Evolutionary conservation across 306 rosid genomes (phyloP).

Genomic region (Heteromeles arbutifolia): DNA sequence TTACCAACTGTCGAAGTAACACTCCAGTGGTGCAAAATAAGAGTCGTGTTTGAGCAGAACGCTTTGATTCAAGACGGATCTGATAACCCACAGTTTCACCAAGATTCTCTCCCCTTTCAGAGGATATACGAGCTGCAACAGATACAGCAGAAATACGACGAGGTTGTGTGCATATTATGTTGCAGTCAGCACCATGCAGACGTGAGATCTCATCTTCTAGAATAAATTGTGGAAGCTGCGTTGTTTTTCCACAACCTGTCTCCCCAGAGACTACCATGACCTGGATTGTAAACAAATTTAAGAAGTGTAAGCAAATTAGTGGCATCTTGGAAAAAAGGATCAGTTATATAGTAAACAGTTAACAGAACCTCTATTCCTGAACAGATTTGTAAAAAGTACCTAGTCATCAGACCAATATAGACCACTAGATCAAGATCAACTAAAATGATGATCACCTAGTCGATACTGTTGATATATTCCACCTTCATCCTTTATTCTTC

Average conservation of each 20-base stretch:
- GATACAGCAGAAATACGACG: conserved; percentile 97
- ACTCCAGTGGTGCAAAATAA: conserved; percentile 98
- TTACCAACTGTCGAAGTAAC: conserved; percentile 85
- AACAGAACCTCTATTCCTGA: background rate
- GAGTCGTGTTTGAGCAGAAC: conserved; percentile 67
- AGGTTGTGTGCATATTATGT: conserved; percentile 92
- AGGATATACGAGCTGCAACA: conserved; percentile 83
- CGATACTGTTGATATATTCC: too few species aligned
- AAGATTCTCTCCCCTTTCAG: conserved; percentile 88
- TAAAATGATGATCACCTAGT: too few species aligned
- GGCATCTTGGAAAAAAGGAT: background rate
- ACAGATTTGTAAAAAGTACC: background rate
- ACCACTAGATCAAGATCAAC: background rate
- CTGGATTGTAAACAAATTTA: conserved; percentile 39
- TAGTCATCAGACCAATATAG: background rate
- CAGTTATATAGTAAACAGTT: background rate
- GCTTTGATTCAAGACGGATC: conserved; percentile 86
- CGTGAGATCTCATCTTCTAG: conserved; percentile 70
- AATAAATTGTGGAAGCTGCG: conserved; percentile 89
- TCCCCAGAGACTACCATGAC: conserved; percentile 96
- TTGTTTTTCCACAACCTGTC: conserved; percentile 98
- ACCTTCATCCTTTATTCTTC: too few species aligned
- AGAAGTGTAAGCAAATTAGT: background rate
- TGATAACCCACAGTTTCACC: conserved; percentile 95
- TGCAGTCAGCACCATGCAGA: conserved; percentile 74